phyloP scores from a whole-genome alignment of 1,139 yeast genomes.

The Trichomonascaceae sp. region DNA sequence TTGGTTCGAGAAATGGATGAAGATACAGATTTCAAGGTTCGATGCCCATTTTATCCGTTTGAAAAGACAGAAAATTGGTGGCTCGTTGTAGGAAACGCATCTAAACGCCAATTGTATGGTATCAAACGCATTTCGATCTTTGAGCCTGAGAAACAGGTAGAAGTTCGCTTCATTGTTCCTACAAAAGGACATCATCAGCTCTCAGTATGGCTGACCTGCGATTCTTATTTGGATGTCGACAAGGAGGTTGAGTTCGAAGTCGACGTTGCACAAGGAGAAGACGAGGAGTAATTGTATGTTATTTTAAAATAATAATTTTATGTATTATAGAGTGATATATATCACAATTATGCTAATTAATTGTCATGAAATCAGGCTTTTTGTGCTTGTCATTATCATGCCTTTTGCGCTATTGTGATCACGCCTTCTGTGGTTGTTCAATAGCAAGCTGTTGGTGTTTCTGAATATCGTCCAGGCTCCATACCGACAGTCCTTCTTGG shows the following conservation, averaged over 20 bases:
- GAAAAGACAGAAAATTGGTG: slow-evolving; percentile 65
- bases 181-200: slow-evolving; percentile 54
- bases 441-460: neutral
- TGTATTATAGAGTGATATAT: neutral
- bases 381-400: slow-evolving; percentile 1
- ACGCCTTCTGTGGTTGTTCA: neutral
- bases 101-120: slow-evolving; percentile 59
- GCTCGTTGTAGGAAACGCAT: slow-evolving; percentile 71
- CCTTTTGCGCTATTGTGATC: too few relatives aligned
- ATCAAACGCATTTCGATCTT: slow-evolving; percentile 59
- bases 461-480: slow-evolving; percentile 69
- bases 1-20: slow-evolving; percentile 67
- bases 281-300: slow-evolving; percentile 25
- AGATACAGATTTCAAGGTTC: slow-evolving; percentile 46
- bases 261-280: slow-evolving; percentile 37
- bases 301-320: too few relatives aligned
- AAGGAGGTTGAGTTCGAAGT: slow-evolving; percentile 60
- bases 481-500: slow-evolving; percentile 90
- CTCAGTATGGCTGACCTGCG: slow-evolving; percentile 83
- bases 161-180: slow-evolving; percentile 54
- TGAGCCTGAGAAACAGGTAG: slow-evolving; percentile 48
- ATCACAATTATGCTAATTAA: slow-evolving; percentile 1
- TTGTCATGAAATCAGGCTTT: neutral
- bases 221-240: slow-evolving; percentile 85
- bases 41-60: slow-evolving; percentile 50